Conservation (phyloP, 1,139 yeast species). For the Suhomyces guaymorum region DNA sequence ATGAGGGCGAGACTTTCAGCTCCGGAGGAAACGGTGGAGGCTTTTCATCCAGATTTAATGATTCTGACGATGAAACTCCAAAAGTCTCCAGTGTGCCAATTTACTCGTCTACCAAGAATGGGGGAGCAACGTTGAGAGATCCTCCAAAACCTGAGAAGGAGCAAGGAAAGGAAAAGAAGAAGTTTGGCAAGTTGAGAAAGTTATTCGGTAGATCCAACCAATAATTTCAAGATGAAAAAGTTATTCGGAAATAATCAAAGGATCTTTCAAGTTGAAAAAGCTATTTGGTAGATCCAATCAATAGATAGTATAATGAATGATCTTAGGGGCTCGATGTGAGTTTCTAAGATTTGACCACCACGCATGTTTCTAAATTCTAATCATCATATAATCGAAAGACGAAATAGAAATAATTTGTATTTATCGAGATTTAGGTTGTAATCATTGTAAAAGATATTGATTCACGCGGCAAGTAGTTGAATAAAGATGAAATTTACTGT, state of each 20-base stretch:
- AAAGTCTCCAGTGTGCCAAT: neutral
- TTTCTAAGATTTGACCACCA: no score
- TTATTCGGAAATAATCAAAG: neutral
- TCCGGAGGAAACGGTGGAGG: constrained; percentile 16
- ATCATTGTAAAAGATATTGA: no score
- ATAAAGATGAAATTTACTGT: no score
- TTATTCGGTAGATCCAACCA: constrained; percentile 49
- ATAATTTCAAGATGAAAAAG: constrained; percentile 3
- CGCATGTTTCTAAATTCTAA: no score
- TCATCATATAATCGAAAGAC: no score
- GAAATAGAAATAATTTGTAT: no score
- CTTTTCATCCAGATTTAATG: constrained; percentile 21
- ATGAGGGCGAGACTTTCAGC: constrained; percentile 22
- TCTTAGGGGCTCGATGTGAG: no score
- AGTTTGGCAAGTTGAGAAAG: constrained; percentile 57
- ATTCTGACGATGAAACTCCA: constrained; percentile 25
- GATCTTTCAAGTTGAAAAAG: neutral
- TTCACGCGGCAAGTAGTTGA: no score
- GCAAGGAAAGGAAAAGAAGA: constrained; percentile 42
- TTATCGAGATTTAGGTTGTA: no score
- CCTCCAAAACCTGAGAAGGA: constrained; percentile 15
- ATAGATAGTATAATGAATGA: no score
- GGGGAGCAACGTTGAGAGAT: constrained; percentile 15
- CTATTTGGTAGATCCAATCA: no score
- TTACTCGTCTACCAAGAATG: constrained; percentile 11